Evolutionary conservation across 768 basidiomycete genomes (phyloP), one percentile per base, ranked within the genome.

Genomic region (Guyanaporus albipodus): DNA sequence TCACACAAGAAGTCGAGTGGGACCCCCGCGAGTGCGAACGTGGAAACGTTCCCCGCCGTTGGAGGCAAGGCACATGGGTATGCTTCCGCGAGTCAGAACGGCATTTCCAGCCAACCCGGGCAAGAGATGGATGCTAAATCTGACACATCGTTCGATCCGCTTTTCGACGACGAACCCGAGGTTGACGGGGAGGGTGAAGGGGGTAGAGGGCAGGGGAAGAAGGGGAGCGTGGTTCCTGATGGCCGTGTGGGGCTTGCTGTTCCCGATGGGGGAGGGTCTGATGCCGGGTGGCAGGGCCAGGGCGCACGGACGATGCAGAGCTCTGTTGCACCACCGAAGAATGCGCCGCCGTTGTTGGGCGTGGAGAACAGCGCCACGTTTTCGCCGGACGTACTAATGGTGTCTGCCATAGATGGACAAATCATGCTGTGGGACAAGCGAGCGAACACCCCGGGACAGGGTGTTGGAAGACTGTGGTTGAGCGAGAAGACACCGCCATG

Each of bases 401-500:
- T 90, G 9, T 84, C 89, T 24, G 85, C 83, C 8, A 86, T 95
- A 55, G 94, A 98, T 57, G 95, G 96, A 2, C 89, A 94, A 61
- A 79, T 97, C 14, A 78, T 93, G 38, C 64, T 99, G 11, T 95
- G 95, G 87, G 95, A 99, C 63, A 78, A 84, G 59, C 73, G 95
- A 53, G 80, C 79, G 27, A 72, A 83, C 44, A 73, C 73, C 7
- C 68, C 77, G 31, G 82, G 85, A 23, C 71, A 65, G 32, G 88
- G 91, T 6, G 87, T 92, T 1, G 92, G 91, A 24, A 73, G 91
- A 54, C 69, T 97, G 44, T 87, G 86, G 80, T 82, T 91, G 74
- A 85, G 83, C 58, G 93, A 94, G 53, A 92, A 89, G 68, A 91
- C 89, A 18, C 91, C 91, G 24, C 91, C 91, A 10, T 97, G 93